Evolutionary conservation across 495 filamentous ascomycete genomes (phyloP).

Genomic region (Penicillium paxilli): DNA sequence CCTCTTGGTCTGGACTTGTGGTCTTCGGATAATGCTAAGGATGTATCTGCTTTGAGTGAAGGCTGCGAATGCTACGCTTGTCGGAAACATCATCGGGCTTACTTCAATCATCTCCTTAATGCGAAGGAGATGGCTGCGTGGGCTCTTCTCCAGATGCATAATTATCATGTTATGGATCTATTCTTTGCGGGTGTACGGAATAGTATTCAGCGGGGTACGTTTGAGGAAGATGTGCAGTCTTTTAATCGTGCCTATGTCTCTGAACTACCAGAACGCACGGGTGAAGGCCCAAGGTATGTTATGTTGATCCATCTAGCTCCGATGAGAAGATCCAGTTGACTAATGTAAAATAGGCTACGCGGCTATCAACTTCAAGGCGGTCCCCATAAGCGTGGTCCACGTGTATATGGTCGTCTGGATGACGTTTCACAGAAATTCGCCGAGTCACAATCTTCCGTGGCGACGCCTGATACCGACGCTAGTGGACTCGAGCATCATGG

Average conservation of each 20-base stretch:
- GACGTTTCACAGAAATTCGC: conserved; percentile 48
- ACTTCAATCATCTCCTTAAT: conserved; percentile 77
- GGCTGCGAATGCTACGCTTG: conserved; percentile 84
- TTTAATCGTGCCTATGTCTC: conserved; percentile 67
- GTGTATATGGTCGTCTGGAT: conserved; percentile 60
- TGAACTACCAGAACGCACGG: conserved; percentile 69
- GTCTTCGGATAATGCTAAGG: conserved; percentile 53
- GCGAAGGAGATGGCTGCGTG: conserved; percentile 97
- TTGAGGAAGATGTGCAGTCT: conserved; percentile 53
- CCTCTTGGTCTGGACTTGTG: conserved; percentile 80
- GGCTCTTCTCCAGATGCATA: conserved; percentile 90
- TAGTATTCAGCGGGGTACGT: conserved; percentile 59
- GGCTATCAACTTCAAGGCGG: conserved; percentile 83
- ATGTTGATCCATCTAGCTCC: neutral
- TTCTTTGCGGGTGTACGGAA: conserved; percentile 74
- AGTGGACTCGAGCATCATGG: conserved; percentile 59
- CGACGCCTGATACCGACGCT: conserved; percentile 50
- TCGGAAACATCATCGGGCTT: conserved; percentile 79
- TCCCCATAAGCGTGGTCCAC: conserved; percentile 61
- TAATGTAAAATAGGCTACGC: conserved; percentile 53
- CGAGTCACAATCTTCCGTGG: conserved; percentile 49
- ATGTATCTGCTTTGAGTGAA: conserved; percentile 55
- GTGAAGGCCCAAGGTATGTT: conserved; percentile 71
- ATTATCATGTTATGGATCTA: conserved; percentile 64
- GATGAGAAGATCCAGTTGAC: neutral